Evolutionary conservation across 768 basidiomycete genomes (phyloP).

Genomic region (Tricholoma terreum): DNA sequence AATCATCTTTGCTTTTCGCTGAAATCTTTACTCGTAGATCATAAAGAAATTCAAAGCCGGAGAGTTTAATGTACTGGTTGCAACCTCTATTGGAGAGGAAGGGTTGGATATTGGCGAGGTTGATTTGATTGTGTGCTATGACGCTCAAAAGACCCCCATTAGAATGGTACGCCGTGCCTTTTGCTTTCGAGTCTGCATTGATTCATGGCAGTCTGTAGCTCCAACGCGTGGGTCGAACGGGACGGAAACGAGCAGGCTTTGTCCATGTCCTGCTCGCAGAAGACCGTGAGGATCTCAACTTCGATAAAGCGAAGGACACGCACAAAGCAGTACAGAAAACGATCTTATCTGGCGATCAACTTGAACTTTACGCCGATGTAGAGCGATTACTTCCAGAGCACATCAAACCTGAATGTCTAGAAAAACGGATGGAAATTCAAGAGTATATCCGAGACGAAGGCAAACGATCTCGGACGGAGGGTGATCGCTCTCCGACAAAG

Average conservation of each 20-base stretch:
- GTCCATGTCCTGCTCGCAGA: slow-evolving; percentile 93
- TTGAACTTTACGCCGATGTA: slow-evolving; percentile 93
- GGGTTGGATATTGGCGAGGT: slow-evolving; percentile 98
- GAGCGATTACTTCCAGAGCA: slow-evolving; percentile 79
- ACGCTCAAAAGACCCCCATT: slow-evolving; percentile 93
- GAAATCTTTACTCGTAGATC: slow-evolving; percentile 44
- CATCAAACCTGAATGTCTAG: slow-evolving; percentile 71
- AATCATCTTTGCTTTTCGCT: background rate
- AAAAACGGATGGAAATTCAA: slow-evolving; percentile 81
- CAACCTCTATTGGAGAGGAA: slow-evolving; percentile 97
- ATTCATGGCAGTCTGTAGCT: slow-evolving; percentile 48
- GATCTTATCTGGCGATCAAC: slow-evolving; percentile 79
- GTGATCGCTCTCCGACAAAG: slow-evolving; percentile 26
- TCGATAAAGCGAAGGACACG: slow-evolving; percentile 80
- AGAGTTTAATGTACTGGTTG: slow-evolving; percentile 88
- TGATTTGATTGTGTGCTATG: slow-evolving; percentile 94
- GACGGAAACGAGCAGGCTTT: slow-evolving; percentile 83
- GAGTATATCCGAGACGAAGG: slow-evolving; percentile 57
- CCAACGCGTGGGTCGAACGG: slow-evolving; percentile 94
- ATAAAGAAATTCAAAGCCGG: slow-evolving; percentile 86
- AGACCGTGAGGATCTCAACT: slow-evolving; percentile 86
- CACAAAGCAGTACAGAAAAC: slow-evolving; percentile 88
- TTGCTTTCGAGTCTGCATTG: background rate
- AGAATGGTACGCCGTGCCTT: slow-evolving; percentile 69
- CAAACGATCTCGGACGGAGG: slow-evolving; percentile 35